phyloP scores from a whole-genome alignment of 202 grass and related monocot genomes.

The Digitaria exilis region DNA sequence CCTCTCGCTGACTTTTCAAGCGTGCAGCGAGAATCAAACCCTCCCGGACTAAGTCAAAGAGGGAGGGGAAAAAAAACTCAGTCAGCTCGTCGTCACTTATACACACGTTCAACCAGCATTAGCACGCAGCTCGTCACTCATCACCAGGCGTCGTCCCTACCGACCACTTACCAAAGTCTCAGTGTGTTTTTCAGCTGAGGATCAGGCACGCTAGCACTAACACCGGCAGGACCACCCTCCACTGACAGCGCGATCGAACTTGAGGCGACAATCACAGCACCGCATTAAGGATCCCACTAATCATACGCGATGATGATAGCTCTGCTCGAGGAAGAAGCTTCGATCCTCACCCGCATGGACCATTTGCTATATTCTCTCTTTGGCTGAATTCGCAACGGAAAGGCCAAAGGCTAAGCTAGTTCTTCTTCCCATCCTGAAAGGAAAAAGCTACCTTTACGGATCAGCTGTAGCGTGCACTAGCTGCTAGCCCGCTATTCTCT shows the following conservation, averaged over 20 bases:
- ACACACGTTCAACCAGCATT: neutral
- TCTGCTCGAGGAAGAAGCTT: neutral
- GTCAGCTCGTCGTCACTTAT: slow-evolving; percentile 8
- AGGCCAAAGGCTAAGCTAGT: neutral
- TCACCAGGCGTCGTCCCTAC: neutral
- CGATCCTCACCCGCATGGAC: neutral
- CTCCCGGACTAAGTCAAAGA: neutral
- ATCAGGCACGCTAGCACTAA: slow-evolving; percentile 14
- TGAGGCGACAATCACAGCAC: neutral
- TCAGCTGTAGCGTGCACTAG: neutral
- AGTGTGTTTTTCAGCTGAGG: neutral
- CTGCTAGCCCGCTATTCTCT: neutral
- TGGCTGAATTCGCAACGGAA: neutral
- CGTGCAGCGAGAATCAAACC: neutral
- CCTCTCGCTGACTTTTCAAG: slow-evolving; percentile 11
- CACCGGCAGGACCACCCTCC: neutral
- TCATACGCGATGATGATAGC: neutral
- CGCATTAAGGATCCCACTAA: neutral
- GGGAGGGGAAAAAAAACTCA: neutral
- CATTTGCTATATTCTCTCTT: neutral
- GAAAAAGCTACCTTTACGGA: slow-evolving; percentile 18
- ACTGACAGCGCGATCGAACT: neutral
- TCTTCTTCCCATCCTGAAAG: neutral
- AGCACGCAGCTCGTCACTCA: neutral
- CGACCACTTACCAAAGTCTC: neutral